phyloP scores from a whole-genome alignment of 306 rosid species.

The Acacia melanoxylon region DNA sequence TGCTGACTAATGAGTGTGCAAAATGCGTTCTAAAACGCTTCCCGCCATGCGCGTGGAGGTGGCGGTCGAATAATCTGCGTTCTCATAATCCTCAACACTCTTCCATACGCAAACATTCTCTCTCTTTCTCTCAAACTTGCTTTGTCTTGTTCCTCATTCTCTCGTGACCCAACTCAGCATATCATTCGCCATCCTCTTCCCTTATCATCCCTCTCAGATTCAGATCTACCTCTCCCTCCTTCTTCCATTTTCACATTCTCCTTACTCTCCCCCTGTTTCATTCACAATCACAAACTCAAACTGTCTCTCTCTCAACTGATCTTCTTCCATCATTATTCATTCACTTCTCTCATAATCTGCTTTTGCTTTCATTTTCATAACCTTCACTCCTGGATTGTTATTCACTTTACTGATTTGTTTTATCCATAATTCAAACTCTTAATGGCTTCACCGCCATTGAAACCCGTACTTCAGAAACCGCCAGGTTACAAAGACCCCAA shows the following conservation, averaged over 20 bases:
- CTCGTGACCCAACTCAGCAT: constrained; percentile 8
- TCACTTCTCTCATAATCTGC: background rate
- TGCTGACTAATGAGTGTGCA: no score
- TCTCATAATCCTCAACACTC: background rate
- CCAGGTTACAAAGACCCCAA: constrained; percentile 60
- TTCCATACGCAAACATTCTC: background rate
- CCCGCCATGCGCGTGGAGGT: constrained; percentile 11
- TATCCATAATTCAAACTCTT: background rate
- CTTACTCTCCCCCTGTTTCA: background rate
- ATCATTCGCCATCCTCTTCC: background rate
- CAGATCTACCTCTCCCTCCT: background rate
- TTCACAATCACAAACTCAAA: background rate
- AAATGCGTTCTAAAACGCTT: background rate
- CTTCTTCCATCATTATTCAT: background rate
- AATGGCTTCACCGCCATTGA: constrained; percentile 46
- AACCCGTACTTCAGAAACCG: constrained; percentile 66
- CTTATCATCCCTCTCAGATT: background rate
- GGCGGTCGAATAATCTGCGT: background rate
- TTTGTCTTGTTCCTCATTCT: constrained; percentile 25
- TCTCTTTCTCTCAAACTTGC: background rate
- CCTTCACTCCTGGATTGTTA: background rate
- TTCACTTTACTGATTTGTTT: background rate
- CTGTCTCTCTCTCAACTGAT: background rate
- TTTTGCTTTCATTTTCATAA: background rate
- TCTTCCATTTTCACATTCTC: background rate